Conservation (phyloP, 495 filamentous ascomycete genomes). For the Penicillium maclennaniae region DNA sequence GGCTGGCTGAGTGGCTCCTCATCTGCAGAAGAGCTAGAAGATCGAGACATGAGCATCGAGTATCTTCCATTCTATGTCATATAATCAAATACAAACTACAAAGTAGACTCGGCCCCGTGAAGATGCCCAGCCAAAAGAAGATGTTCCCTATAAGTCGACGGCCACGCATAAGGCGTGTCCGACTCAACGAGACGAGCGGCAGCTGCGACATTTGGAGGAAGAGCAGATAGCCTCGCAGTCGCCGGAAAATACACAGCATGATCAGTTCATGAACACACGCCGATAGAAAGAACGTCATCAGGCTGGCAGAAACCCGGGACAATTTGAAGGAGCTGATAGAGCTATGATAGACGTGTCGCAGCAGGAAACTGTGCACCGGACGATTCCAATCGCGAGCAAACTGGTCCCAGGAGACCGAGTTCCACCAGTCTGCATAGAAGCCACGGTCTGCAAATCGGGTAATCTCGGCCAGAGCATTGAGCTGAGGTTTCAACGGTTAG, state of each 20-base stretch:
- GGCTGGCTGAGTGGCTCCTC: background rate
- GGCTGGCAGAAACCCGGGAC: constrained; percentile 63
- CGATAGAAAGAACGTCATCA: constrained; percentile 68
- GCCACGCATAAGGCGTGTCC: constrained; percentile 57
- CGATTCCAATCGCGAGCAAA: constrained; percentile 75
- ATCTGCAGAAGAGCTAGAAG: no score
- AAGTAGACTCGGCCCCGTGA: constrained; percentile 66
- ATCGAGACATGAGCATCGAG: no score
- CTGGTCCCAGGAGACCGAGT: constrained; percentile 46
- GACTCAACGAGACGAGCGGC: constrained; percentile 57
- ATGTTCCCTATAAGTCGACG: constrained; percentile 62
- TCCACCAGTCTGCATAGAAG: constrained; percentile 76
- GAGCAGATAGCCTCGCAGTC: constrained; percentile 69
- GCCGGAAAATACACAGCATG: constrained; percentile 76
- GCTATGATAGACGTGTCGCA: constrained; percentile 72
- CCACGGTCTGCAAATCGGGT: constrained; percentile 72
- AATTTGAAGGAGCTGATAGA: constrained; percentile 67
- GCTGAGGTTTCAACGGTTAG: constrained; percentile 15
- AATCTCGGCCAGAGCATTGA: constrained; percentile 71
- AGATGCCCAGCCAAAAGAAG: constrained; percentile 71
- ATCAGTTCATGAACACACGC: constrained; percentile 70
- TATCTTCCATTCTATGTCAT: constrained; percentile 21
- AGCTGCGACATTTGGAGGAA: constrained; percentile 57
- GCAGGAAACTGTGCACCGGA: constrained; percentile 65
- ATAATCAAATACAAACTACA: constrained; percentile 69